Base-by-base conservation (phyloP, 768 basidiomycete species). In the Suillus subalutaceus region DNA sequence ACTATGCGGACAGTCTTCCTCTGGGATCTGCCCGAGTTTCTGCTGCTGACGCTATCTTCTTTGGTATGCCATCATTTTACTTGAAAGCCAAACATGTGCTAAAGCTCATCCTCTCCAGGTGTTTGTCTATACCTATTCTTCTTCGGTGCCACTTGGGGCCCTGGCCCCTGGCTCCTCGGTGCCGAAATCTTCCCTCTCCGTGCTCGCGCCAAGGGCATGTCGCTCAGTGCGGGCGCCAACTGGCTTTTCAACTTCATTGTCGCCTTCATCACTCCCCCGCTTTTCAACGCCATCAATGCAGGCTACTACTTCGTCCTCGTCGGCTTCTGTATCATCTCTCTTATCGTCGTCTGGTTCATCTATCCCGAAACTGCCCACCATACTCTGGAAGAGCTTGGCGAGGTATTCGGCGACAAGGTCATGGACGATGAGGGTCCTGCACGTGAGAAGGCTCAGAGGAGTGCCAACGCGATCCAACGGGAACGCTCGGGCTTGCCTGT, bases 101-200 rank as follows among this genome's bases (percentile, higher is more conserved):
- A 63, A 67, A n/a, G 67, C 71, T 30, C 7, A n/a, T 37, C 35
- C 55, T 12, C 6, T 35, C 30, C 3, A 56, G 55, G 83, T 66
- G 81, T 86, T 63, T 84, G 84, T 69, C 69, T 85, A n/a, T 89
- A 88, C 72, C 79, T 89, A 30, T 87, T 88, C 72, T 80, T 87
- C 69, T 87, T 83, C 62, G 85, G 84, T 6, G 84, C 83, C 26
- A 83, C 85, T 70, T 85, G 85, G 85, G 85, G 85, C 48, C 85
- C 85, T 0, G 79, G 79, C 26, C 82, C 85, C 2, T 86, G 84
- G 85, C 78, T 85, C 13, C 81, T 86, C 57, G 79, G 80, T 20
- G 84, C 83, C 2, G 86, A 86, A 66, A 78, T 86, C 50, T 86
- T 85, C 69, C 83, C 79, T 44, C 75, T 78, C 63, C 76, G 77